Conservation (phyloP, 352 stramenopile species). For the Pythium dissotocum region DNA sequence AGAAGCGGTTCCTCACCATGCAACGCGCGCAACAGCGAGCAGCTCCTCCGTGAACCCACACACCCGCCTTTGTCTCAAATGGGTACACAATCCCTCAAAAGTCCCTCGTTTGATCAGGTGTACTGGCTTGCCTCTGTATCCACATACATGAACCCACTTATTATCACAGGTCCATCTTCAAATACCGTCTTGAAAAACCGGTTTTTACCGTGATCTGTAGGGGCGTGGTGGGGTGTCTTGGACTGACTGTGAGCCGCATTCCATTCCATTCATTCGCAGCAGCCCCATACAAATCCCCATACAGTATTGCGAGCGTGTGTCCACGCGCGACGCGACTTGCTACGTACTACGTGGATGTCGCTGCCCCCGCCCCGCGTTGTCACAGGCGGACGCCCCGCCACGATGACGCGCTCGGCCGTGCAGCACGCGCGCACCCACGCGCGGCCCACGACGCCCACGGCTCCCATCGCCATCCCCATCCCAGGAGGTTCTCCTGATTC, state of each 20-base stretch:
- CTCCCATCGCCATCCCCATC: background rate
- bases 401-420: constrained; percentile 28
- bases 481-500: background rate
- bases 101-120: background rate
- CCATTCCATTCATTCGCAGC: background rate
- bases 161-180: background rate
- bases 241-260: background rate
- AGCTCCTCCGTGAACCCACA: background rate
- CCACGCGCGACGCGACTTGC: too few species aligned
- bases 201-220: background rate
- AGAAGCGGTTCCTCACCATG: constrained; percentile 16
- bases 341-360: background rate
- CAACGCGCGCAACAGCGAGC: constrained; percentile 11
- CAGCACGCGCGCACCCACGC: constrained; percentile 22
- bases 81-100: background rate
- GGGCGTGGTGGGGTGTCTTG: background rate
- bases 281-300: background rate
- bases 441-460: constrained; percentile 10
- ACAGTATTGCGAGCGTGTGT: background rate
- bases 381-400: constrained; percentile 26
- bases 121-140: background rate
- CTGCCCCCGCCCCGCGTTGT: background rate
- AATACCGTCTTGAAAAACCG: background rate
- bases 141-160: background rate
- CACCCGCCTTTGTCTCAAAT: background rate